A percentile compares a stretch with the other conserved stretches of the same genome.
Evolutionary conservation across 345 rosid genomes (phyloP).

Genomic region (Limnanthes douglasii): DNA sequence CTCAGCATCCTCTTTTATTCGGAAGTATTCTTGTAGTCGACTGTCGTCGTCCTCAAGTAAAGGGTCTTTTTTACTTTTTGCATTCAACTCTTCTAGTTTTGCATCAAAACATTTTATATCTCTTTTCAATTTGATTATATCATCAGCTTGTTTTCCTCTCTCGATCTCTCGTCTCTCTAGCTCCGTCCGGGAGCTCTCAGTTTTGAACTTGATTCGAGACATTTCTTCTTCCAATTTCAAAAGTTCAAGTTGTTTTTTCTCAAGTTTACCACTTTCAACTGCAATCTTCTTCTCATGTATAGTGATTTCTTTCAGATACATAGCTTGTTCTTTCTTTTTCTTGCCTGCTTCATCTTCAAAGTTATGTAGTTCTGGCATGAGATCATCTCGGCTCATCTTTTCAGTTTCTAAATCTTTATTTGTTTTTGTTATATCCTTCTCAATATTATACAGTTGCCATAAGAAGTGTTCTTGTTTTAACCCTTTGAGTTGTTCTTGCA

Average conservation of each 20-base stretch:
- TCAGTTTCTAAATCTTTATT: constrained; percentile 58
- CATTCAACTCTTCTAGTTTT: constrained; percentile 52
- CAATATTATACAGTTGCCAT: constrained; percentile 78
- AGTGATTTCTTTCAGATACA: constrained; percentile 67
- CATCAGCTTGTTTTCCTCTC: constrained; percentile 52
- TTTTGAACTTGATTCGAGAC: constrained; percentile 70
- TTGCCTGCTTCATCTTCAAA: constrained; percentile 48
- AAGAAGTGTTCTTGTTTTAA: constrained; percentile 69
- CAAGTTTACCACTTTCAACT: constrained; percentile 52
- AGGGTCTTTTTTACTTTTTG: constrained; percentile 71
- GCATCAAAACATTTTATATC: constrained; percentile 55
- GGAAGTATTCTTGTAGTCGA: constrained; percentile 74
- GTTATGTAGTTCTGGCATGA: constrained; percentile 44
- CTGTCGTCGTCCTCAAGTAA: constrained; percentile 63
- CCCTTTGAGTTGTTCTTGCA: constrained; percentile 85
- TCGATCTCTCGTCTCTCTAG: constrained; percentile 60
- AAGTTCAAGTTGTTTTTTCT: constrained; percentile 91
- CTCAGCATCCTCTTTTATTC: constrained; percentile 88
- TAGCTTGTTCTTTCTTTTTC: constrained; percentile 67
- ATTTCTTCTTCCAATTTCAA: constrained; percentile 74
- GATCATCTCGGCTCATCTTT: constrained; percentile 36
- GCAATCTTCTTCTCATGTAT: constrained; percentile 67
- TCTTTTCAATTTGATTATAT: constrained; percentile 46
- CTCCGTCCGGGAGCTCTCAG: constrained; percentile 70
- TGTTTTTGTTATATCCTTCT: constrained; percentile 46